These are phyloP conservation scores for Odontarrhena argentea DNA, from an alignment of 345 rosid species.

Conservation along the genomic window DNA sequence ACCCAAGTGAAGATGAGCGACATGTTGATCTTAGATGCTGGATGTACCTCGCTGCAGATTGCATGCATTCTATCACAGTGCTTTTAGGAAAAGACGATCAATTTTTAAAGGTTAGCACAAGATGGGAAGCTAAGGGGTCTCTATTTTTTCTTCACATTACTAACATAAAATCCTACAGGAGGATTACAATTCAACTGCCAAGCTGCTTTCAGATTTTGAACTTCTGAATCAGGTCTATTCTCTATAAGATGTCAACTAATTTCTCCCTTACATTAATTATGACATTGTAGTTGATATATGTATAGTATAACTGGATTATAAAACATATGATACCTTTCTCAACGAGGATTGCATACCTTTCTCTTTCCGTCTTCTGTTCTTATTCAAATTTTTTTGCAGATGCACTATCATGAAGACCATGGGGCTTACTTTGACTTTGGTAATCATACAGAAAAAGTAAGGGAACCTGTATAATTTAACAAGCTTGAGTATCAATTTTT, in stretches of 20 bases:
- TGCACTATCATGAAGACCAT: slow-evolving; percentile 73
- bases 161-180: slow-evolving; percentile 51
- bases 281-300: background rate
- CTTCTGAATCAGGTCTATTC: slow-evolving; percentile 70
- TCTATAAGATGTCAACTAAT: slow-evolving; percentile 11
- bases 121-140: slow-evolving; percentile 5
- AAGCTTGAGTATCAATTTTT: background rate
- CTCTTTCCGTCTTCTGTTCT: background rate
- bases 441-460: slow-evolving; percentile 94
- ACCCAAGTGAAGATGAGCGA: slow-evolving; percentile 85
- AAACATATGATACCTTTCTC: slow-evolving; percentile 2
- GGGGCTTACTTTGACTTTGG: slow-evolving; percentile 95
- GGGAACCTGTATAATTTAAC: slow-evolving; percentile 11
- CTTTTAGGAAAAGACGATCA: slow-evolving; percentile 51
- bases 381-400: slow-evolving; percentile 48
- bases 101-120: slow-evolving; percentile 50
- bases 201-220: slow-evolving; percentile 77
- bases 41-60: slow-evolving; percentile 96
- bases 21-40: slow-evolving; percentile 98
- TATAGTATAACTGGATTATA: slow-evolving; percentile 2
- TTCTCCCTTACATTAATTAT: slow-evolving; percentile 4
- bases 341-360: background rate
- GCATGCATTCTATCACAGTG: slow-evolving; percentile 70
- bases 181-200: slow-evolving; percentile 61
- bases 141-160: slow-evolving; percentile 23